phyloP scores from a whole-genome alignment of 495 filamentous ascomycete genomes.

The Penicillium bovifimosum region DNA sequence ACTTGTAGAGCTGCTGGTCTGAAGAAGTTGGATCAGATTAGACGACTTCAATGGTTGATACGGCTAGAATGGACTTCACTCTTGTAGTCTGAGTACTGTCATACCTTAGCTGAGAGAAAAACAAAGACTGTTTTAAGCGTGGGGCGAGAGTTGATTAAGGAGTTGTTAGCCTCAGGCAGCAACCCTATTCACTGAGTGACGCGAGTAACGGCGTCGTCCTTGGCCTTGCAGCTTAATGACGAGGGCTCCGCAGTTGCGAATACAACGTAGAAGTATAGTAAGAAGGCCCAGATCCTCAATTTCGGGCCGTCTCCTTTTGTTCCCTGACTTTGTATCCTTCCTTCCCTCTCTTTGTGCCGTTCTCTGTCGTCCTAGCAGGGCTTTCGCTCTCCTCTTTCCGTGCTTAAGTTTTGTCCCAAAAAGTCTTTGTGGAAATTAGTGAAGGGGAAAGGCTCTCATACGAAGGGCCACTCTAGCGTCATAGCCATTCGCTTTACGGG shows the following conservation, averaged over 20 bases:
- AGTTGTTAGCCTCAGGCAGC: constrained; percentile 14
- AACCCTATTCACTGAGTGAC: constrained; percentile 4
- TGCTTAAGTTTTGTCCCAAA: constrained; percentile 28
- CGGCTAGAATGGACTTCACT: constrained; percentile 2
- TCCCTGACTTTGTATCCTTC: constrained; percentile 17
- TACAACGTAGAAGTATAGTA: constrained; percentile 14
- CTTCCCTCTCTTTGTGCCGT: constrained; percentile 5
- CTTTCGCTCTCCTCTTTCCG: constrained; percentile 11
- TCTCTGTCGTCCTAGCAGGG: constrained; percentile 11
- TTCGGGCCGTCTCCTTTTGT: constrained; percentile 4
- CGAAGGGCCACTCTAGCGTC: constrained; percentile 38
- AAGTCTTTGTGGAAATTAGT: constrained; percentile 14
- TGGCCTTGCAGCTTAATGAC: constrained; percentile 14
- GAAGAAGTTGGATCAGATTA: constrained; percentile 8
- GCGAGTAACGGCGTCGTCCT: constrained; percentile 6
- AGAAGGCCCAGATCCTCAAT: constrained; percentile 6
- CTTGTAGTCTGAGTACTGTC: constrained; percentile 10
- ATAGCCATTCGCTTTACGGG: constrained; percentile 46
- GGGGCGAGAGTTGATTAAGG: not conserved
- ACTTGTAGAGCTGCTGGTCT: constrained; percentile 2
- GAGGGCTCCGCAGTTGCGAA: constrained; percentile 11
- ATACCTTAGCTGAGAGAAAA: constrained; percentile 5
- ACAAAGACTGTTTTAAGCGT: not conserved
- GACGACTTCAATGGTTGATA: constrained; percentile 8
- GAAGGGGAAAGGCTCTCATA: constrained; percentile 32